Conservation (phyloP, 345 rosid species). For the Hypericum perforatum region DNA sequence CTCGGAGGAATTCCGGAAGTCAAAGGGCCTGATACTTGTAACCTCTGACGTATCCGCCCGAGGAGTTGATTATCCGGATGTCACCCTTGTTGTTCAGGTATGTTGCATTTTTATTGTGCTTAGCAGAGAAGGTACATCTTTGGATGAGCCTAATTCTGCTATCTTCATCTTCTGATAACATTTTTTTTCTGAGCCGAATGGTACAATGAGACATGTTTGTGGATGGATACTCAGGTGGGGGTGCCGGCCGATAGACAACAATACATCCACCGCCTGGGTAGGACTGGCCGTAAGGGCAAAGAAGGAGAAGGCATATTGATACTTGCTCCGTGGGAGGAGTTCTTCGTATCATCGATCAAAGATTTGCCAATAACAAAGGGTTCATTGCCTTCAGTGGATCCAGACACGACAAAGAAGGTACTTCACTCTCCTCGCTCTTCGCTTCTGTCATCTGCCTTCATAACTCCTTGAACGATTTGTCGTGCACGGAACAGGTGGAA, state of each 20-base stretch:
- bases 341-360: conserved; percentile 59
- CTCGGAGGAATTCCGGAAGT: conserved; percentile 91
- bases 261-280: conserved; percentile 88
- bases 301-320: conserved; percentile 82
- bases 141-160: too few species aligned
- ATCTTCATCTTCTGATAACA: too few species aligned
- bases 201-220: too few species aligned
- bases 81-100: conserved; percentile 94
- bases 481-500: conserved; percentile 46
- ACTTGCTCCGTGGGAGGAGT: conserved; percentile 92
- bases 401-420: conserved; percentile 71
- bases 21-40: conserved; percentile 80
- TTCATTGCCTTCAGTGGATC: conserved; percentile 49
- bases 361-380: conserved; percentile 69
- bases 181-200: too few species aligned
- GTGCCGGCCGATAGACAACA: conserved; percentile 83
- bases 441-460: neutral
- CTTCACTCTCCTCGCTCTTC: too few species aligned
- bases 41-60: conserved; percentile 99
- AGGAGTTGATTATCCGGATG: conserved; percentile 99
- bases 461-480: neutral
- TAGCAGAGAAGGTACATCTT: too few species aligned
- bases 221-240: conserved; percentile 45
- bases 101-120: neutral
- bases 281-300: conserved; percentile 95